Base-by-base conservation (phyloP, 1,284 basidiomycete genomes). In the Ceratorhiza oryzae-sativae region DNA sequence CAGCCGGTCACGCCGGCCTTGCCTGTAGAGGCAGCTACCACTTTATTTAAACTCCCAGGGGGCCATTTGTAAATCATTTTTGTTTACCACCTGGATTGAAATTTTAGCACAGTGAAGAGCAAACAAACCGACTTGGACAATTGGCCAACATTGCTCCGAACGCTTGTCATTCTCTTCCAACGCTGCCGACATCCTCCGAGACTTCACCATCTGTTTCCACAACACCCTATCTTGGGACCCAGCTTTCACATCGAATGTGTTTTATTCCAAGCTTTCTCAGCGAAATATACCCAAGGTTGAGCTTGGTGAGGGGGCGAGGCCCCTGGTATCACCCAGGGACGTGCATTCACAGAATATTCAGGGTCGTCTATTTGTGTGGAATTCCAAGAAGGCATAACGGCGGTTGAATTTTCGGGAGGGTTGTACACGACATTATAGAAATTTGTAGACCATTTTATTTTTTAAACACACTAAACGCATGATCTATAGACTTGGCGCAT, bases 101-200 rank as follows among this genome's bases (percentile, higher is more conserved):
- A n/a, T 34, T 56, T 56, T 34, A 56, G 53, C 32, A n/a, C 53
- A 56, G 18, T 18, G 53, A 56, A 34, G 32, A 34, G 34, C 53
- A 30, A 36, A 9, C 53, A 4, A 36, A 56, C 53, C 53, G 39
- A 20, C 53, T 56, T 8, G 32, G 39, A 36, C 39, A 34, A 34
- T 20, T 56, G n/a, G 32, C 53, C 32, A 34, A 36, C 12, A 20
- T 56, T n/a, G 53, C 53, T 15, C n/a, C 39, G 34, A 56, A n/a
- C 34, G n/a, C 12, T 56, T 20, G 53, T 5, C 20, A 25, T 36
- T n/a, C 53, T 36, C 13, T 36, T 8, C 53, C 32, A 5, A 56
- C 30, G 53, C 53, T 34, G 23, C 53, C 32, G 18, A 6, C 32
- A 2, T 56, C 53, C 3, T 56, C 53, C 18, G 25, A 13, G 34